phyloP scores from a whole-genome alignment of 306 rosid genomes.

The Sesbania bispinosa region DNA sequence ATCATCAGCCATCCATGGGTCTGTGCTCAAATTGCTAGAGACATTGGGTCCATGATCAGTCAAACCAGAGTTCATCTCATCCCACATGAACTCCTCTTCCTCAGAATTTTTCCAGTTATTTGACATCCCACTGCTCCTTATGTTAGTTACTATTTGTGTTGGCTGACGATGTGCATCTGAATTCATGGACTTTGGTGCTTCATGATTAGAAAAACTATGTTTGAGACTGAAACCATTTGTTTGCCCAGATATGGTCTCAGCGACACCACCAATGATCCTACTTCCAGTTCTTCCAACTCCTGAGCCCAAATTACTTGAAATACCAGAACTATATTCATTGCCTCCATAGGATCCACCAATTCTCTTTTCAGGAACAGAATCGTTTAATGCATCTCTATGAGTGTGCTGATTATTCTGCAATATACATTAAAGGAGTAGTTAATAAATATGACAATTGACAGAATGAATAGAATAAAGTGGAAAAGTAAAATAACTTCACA shows the following conservation, averaged over 20 bases:
- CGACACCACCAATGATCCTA: constrained; percentile 37
- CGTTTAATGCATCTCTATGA: constrained; percentile 42
- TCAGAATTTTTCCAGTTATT: constrained; percentile 86
- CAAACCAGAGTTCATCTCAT: constrained; percentile 58
- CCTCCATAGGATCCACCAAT: constrained; percentile 43
- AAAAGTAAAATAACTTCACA: constrained; percentile 23
- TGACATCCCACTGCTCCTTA: constrained; percentile 42
- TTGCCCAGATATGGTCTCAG: constrained; percentile 55
- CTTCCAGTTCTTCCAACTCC: constrained; percentile 42
- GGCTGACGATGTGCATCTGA: constrained; percentile 40
- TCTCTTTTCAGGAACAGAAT: constrained; percentile 56
- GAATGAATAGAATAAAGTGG: not conserved
- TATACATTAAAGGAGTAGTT: constrained; percentile 9
- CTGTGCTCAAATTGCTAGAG: constrained; percentile 36
- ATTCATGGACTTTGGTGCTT: constrained; percentile 40
- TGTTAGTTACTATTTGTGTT: constrained; percentile 37
- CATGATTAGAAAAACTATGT: constrained; percentile 45
- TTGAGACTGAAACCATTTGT: constrained; percentile 58
- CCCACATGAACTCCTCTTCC: constrained; percentile 93
- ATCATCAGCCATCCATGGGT: constrained; percentile 59
- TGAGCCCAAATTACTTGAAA: constrained; percentile 45
- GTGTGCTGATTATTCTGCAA: constrained; percentile 56
- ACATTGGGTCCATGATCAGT: constrained; percentile 39
- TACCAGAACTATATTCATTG: constrained; percentile 48
- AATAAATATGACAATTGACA: constrained; percentile 19